phyloP scores from a whole-genome alignment of 2,329 filamentous ascomycete genomes.

The Pseudogymnoascus sp. region DNA sequence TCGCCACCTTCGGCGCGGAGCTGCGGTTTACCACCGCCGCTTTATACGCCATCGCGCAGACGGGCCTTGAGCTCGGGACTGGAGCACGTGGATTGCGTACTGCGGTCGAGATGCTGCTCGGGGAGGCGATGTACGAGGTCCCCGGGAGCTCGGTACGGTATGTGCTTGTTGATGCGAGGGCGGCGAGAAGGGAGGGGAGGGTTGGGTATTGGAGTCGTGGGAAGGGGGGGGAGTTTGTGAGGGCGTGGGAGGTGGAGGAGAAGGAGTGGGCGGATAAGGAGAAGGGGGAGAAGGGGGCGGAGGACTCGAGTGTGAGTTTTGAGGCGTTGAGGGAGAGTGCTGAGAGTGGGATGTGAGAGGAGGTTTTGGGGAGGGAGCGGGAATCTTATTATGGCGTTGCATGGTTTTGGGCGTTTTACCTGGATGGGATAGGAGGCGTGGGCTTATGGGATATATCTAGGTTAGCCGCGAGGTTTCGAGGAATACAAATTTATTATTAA shows the following conservation, averaged over 20 bases:
- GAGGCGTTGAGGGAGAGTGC: conserved; percentile 22
- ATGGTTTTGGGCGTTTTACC: not conserved
- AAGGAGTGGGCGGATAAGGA: conserved; percentile 19
- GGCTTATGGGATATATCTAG: not conserved
- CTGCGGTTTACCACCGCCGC: conserved; percentile 77
- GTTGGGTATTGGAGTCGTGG: conserved; percentile 60
- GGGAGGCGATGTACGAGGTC: conserved; percentile 74
- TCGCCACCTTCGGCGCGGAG: conserved; percentile 64
- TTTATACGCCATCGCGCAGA: conserved; percentile 68
- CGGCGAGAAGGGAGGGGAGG: conserved; percentile 54
- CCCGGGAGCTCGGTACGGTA: conserved; percentile 56
- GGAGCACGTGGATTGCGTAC: conserved; percentile 73
- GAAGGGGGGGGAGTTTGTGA: conserved; percentile 60
- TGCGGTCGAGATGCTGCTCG: conserved; percentile 70
- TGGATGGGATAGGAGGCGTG: not conserved
- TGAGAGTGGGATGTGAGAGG: conserved; percentile 22
- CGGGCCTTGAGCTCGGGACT: conserved; percentile 57
- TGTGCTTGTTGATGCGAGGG: conserved; percentile 59
- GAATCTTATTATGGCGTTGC: not conserved
- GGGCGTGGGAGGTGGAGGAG: conserved; percentile 58
- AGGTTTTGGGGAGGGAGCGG: not conserved
- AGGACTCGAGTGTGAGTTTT: conserved; percentile 17
- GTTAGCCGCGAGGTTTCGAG: not conserved
- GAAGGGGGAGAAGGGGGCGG: not conserved
- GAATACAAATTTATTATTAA: not conserved